Evolutionary conservation across 1,284 basidiomycete species (phyloP).

Genomic region (Porogramme epimiltina): DNA sequence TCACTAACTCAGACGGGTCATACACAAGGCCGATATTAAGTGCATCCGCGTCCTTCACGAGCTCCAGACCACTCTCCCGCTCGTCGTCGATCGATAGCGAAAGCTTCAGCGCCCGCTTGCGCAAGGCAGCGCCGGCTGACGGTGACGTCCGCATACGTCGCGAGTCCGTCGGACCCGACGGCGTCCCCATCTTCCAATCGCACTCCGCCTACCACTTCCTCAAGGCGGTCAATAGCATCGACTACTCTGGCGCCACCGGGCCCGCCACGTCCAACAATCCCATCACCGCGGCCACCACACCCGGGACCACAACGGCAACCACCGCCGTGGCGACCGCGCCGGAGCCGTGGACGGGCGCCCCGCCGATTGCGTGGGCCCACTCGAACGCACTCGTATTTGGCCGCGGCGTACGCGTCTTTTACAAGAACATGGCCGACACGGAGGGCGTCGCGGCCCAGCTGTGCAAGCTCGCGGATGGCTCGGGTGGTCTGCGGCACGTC

Average conservation of each 20-base stretch:
- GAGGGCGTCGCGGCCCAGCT: constrained; percentile 54
- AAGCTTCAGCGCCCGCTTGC: constrained; percentile 10
- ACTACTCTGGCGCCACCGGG: constrained; percentile 13
- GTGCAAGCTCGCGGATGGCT: constrained; percentile 48
- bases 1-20: background rate
- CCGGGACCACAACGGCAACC: background rate
- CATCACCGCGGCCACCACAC: background rate
- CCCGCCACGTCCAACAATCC: background rate
- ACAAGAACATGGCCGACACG: constrained; percentile 44
- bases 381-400: constrained; percentile 49
- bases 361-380: constrained; percentile 45
- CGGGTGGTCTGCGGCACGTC: constrained; percentile 46
- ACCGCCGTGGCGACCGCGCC: constrained; percentile 6
- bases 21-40: constrained; percentile 7
- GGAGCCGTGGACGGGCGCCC: constrained; percentile 9
- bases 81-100: constrained; percentile 20
- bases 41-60: constrained; percentile 12
- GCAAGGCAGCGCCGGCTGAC: constrained; percentile 6
- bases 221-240: constrained; percentile 19
- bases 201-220: constrained; percentile 20
- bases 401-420: constrained; percentile 53
- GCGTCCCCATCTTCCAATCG: constrained; percentile 8
- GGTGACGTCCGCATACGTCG: constrained; percentile 14
- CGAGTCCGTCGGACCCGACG: constrained; percentile 15
- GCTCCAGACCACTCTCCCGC: constrained; percentile 11